Evolutionary conservation across 2,329 filamentous ascomycete genomes (phyloP).

Genomic region (Lasiodiplodia citricola): DNA sequence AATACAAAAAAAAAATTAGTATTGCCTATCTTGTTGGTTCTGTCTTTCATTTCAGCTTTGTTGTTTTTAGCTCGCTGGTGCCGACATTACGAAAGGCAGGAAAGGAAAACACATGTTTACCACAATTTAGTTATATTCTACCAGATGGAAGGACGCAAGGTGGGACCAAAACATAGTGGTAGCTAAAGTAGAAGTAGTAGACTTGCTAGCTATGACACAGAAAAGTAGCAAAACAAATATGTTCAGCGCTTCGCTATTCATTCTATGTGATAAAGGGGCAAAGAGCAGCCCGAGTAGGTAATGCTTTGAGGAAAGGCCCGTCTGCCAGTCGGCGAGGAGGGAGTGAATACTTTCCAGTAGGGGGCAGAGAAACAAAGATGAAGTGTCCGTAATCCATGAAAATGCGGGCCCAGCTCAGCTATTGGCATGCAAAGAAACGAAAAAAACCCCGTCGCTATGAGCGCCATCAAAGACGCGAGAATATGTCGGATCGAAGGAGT

Average conservation of each 20-base stretch:
- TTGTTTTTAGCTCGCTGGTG: too few species aligned
- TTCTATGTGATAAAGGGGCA: not conserved
- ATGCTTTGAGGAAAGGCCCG: not conserved
- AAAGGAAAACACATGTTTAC: not conserved
- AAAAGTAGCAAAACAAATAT: not conserved
- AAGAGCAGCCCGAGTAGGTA: not conserved
- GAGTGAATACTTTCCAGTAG: not conserved
- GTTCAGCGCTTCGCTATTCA: conserved; percentile 3
- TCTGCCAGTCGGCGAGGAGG: not conserved
- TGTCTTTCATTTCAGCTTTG: too few species aligned
- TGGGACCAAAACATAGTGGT: not conserved
- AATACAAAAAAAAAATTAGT: not conserved
- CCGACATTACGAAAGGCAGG: not conserved
- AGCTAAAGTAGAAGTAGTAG: not conserved
- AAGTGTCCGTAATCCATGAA: not conserved
- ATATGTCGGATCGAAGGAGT: not conserved
- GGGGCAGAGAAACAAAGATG: not conserved
- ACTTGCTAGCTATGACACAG: not conserved
- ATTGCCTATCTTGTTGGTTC: too few species aligned
- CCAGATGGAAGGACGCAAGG: not conserved
- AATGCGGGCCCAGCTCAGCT: conserved; percentile 18
- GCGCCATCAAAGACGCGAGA: conserved; percentile 6
- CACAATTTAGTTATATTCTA: not conserved
- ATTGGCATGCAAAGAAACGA: not conserved
- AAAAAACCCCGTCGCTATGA: conserved; percentile 20